Base-by-base conservation (phyloP, 2,329 filamentous ascomycete species). In the Venturia effusa region DNA sequence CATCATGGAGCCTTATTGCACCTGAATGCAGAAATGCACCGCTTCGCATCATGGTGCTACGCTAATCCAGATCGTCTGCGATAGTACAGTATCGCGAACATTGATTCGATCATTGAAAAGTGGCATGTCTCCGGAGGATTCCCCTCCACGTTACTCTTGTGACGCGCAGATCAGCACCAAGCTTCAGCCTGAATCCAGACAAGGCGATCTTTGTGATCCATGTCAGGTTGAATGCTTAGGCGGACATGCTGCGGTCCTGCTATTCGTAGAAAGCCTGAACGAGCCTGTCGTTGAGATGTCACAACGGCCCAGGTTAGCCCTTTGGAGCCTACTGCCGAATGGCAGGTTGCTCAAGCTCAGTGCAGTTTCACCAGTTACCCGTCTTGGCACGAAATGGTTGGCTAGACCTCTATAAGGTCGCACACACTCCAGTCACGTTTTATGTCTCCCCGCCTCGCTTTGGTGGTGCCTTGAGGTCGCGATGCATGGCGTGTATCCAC, bases 401-500 rank as follows among this genome's bases (percentile, higher is more conserved):
- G 51, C 51, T 22, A 57, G 17, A 27, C 45, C 22, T 51, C 22
- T 51, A 1, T 57, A 15, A 19, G 30, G 51, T 57, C 30, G 51
- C 51, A 57, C 51, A 57, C 51, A 57, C 22, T 34, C 27, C 45
- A 11, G 51, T 57, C 51, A 57, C 51, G 51, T 57, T 48, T 34
- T 57, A 34, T 57, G 51, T 57, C 27, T 19, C 15, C 51, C 48
- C 48, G 30, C 51, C 51, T 34, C 19, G 30, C 51, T 57, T 57
- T 54, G 19, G 27, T 34, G 22, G 30, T 60, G 34, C 59, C 59
- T 60, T 27, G 27, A 22, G n/a, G 37, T 60, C n/a, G 32, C 34
- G 24, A n/a, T 41, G 34, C 59, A 60, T 27, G 24, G 59, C 37
- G 40, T 60, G 40, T 41, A 60, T 60, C n/a, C 43, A 37, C 59